Conservation (phyloP, 805 yeast genomes). For the Grigorovia humatica region DNA sequence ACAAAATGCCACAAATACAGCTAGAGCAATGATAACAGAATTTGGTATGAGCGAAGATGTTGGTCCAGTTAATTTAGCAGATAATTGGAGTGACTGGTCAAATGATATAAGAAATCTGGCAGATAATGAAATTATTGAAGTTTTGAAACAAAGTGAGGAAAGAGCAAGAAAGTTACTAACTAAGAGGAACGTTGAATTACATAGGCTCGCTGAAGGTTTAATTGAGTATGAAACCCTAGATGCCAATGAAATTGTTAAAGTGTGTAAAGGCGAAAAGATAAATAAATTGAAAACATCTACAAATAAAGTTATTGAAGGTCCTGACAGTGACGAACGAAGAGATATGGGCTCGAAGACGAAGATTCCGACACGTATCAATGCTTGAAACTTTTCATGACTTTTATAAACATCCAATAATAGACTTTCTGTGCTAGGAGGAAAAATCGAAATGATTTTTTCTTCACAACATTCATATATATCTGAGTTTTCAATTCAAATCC, state of each 20-base stretch:
- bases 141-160: constrained; percentile 64
- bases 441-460: not conserved
- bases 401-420: not conserved
- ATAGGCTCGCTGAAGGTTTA: constrained; percentile 83
- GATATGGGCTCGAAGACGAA: constrained; percentile 28
- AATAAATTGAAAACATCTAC: constrained; percentile 58
- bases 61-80: constrained; percentile 85
- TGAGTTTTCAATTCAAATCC: not conserved
- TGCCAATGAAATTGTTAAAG: constrained; percentile 78
- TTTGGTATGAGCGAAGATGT: constrained; percentile 93
- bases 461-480: not conserved
- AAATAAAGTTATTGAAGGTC: constrained; percentile 62
- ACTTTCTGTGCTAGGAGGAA: not conserved
- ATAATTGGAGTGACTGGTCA: constrained; percentile 94
- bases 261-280: constrained; percentile 70
- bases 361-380: constrained; percentile 25
- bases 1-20: constrained; percentile 80
- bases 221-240: constrained; percentile 92
- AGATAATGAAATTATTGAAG: constrained; percentile 77
- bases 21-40: constrained; percentile 92
- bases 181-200: constrained; percentile 58
- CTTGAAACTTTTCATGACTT: constrained; percentile 4
- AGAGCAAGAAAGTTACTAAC: constrained; percentile 63
- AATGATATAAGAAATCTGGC: constrained; percentile 80
- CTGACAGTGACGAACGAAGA: constrained; percentile 37